Conservation (phyloP, 352 stramenopile species). For the Pythium aquatile region DNA sequence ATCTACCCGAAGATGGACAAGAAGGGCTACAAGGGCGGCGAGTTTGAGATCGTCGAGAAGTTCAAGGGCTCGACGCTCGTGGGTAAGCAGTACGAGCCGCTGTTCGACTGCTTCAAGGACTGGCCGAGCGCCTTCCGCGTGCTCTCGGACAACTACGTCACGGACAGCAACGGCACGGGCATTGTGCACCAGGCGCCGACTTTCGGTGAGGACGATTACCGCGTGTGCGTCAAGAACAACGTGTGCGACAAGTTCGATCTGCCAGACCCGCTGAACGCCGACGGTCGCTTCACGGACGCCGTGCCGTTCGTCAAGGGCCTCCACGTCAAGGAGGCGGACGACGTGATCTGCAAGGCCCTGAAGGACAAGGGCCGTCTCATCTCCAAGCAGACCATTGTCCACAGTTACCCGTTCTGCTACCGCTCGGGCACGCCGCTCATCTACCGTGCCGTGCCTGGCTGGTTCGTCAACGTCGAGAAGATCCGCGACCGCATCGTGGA, state of each 20-base stretch:
- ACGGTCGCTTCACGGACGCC: conserved; percentile 94
- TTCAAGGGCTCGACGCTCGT: conserved; percentile 93
- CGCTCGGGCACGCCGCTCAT: conserved; percentile 99
- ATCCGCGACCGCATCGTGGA: conserved; percentile 95
- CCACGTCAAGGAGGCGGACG: conserved; percentile 98
- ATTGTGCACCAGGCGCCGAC: conserved; percentile 98
- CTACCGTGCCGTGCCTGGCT: conserved; percentile 98
- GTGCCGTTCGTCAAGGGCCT: conserved; percentile 93
- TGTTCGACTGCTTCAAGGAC: conserved; percentile 96
- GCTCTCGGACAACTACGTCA: conserved; percentile 98
- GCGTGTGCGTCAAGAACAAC: conserved; percentile 95
- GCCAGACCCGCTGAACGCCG: conserved; percentile 96
- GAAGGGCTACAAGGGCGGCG: conserved; percentile 94
- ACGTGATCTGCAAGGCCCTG: conserved; percentile 94
- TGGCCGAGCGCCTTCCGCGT: conserved; percentile 94
- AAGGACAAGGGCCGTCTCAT: conserved; percentile 95
- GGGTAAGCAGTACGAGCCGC: conserved; percentile 94
- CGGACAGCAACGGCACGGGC: conserved; percentile 94
- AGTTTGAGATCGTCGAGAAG: conserved; percentile 91
- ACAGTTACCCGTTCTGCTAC: conserved; percentile 99
- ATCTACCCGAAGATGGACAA: conserved; percentile 98
- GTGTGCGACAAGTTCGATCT: conserved; percentile 95
- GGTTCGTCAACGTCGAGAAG: conserved; percentile 99
- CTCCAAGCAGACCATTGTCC: conserved; percentile 95
- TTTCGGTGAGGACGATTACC: conserved; percentile 99